These are phyloP conservation scores for Trypanosoma theileri DNA, from an alignment of 208 protist genomes.

Conservation along the genomic window DNA sequence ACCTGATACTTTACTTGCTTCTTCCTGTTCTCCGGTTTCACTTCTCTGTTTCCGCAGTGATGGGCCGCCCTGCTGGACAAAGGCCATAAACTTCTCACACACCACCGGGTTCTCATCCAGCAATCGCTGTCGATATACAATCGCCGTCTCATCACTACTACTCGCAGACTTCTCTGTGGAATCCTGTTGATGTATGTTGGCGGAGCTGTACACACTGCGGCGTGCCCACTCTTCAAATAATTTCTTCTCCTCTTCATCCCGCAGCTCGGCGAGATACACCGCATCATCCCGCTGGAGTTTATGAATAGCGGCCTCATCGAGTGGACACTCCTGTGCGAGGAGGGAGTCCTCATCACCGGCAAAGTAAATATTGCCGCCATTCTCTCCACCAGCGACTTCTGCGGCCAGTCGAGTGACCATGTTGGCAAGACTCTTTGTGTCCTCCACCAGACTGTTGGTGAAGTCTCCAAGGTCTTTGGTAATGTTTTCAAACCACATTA, in stretches of 20 bases:
- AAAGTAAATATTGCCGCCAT: slow-evolving; percentile 1
- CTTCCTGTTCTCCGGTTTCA: not conserved
- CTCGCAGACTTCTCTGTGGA: not conserved
- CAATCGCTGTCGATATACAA: slow-evolving; percentile 48
- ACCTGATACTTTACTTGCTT: not conserved
- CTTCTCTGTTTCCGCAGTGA: not conserved
- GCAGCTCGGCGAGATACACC: slow-evolving; percentile 45
- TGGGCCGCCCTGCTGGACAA: slow-evolving; percentile 30
- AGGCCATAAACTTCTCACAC: slow-evolving; percentile 48
- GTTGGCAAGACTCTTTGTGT: slow-evolving; percentile 58
- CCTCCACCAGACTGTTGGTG: slow-evolving; percentile 49
- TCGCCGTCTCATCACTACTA: slow-evolving; percentile 24
- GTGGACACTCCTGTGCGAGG: slow-evolving; percentile 43
- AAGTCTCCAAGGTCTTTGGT: slow-evolving; percentile 40
- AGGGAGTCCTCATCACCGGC: slow-evolving; percentile 66
- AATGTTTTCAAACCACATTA: slow-evolving; percentile 28
- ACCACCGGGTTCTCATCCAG: slow-evolving; percentile 66
- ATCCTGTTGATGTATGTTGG: slow-evolving; percentile 13
- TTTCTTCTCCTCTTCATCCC: slow-evolving; percentile 28
- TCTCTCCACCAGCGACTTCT: slow-evolving; percentile 58
- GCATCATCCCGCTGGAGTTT: slow-evolving; percentile 39
- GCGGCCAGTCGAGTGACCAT: slow-evolving; percentile 48
- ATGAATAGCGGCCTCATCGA: slow-evolving; percentile 33
- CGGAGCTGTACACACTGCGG: slow-evolving; percentile 51
- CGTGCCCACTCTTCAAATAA: slow-evolving; percentile 50